These are phyloP conservation scores for Phytophthora ohioensis DNA, from an alignment of 352 stramenopile species.

Conservation along the genomic window DNA sequence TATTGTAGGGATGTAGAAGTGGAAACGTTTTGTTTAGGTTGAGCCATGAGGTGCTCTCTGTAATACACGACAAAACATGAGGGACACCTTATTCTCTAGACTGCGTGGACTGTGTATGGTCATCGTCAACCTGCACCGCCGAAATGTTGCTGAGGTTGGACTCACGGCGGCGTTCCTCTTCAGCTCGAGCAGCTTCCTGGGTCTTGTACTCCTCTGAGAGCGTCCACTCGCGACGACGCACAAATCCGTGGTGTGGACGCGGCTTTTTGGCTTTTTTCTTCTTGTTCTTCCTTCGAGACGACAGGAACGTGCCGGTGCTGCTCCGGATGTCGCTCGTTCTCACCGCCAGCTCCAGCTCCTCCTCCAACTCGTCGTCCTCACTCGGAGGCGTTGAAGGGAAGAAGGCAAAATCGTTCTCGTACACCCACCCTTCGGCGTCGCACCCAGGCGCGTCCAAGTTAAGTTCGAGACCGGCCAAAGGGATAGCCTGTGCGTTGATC, in stretches of 20 bases:
- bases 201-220: conserved; percentile 70
- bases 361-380: conserved; percentile 36
- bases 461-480: conserved; percentile 70
- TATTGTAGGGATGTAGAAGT: conserved; percentile 13
- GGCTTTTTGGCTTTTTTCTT: conserved; percentile 60
- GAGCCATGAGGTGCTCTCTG: background rate
- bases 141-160: conserved; percentile 52
- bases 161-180: conserved; percentile 10
- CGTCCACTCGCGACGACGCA: conserved; percentile 78
- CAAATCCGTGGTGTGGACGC: conserved; percentile 68
- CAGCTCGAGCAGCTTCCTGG: conserved; percentile 37
- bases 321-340: conserved; percentile 19
- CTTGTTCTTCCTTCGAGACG: conserved; percentile 42
- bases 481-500: conserved; percentile 76
- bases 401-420: conserved; percentile 86
- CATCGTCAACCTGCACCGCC: conserved; percentile 49
- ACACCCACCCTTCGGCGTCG: conserved; percentile 87
- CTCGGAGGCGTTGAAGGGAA: conserved; percentile 63
- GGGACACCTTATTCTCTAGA: conserved; percentile 13
- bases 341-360: conserved; percentile 29
- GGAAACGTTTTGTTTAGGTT: background rate
- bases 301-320: conserved; percentile 40
- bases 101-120: conserved; percentile 22
- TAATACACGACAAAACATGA: conserved; percentile 14
- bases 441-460: conserved; percentile 66